Evolutionary conservation across 306 rosid species (phyloP), one percentile per base, ranked within the genome.

Genomic region (Cicer pinnatifidum): DNA sequence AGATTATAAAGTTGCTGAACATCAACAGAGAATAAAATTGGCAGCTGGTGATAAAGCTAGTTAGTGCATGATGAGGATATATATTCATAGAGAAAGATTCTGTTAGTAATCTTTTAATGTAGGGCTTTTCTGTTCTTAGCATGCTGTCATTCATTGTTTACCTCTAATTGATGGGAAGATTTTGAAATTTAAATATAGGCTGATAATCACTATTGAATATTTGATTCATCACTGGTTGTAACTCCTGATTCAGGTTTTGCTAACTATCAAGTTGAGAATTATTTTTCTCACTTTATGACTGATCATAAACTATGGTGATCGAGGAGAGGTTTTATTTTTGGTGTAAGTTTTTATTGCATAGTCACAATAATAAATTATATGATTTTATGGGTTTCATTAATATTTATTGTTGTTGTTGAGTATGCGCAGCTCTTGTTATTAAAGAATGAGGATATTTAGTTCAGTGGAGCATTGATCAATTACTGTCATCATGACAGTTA

Each of bases 1-100:
- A 43, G 98, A 93, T 80, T 93, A 90, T 76, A 90, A 93, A 75
- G 96, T 93, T 43, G 93, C 98, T 10, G 98, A 90, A 76, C 98
- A 93, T 84, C 96, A 89, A 80, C 98, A 90, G 79, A 89, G 98
- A 83, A 90, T 46, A 71, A 89, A 90, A 83, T 56, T 93, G 77
- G 97, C 96, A 5, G 88, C 46, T 7, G 48, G 78, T 8, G 88
- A 82, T 58, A 88, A 87, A 79, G 2, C 54, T 48, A 48, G 72
- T 56, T 68, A 72, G 69, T 20, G 62, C 54, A 51, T 78, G 83
- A 83, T n/a, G 45, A 20, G 17, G 54, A 4, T n/a, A 6, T n/a
- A 48, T 54, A 58, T 77, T 28, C 54, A 50, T 37, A 19, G 71
- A 37, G 20, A 13, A 8, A 51, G 78, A 48, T 75, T 53, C 20